phyloP scores from a whole-genome alignment of 305 asterid genomes.

The Solanum chacoense region DNA sequence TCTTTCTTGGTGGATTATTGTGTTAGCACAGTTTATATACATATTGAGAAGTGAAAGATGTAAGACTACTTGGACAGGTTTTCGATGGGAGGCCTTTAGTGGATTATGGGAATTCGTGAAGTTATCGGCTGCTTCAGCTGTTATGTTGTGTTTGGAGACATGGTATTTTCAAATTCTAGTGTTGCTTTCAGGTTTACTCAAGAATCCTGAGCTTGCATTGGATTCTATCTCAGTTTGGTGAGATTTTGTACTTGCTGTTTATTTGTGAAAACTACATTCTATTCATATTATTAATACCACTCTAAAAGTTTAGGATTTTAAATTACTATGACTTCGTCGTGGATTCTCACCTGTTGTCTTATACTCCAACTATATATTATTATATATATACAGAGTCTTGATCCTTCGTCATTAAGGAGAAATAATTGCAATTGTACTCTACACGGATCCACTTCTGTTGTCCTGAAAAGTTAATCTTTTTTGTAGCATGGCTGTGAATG shows the following conservation, averaged over 20 bases:
- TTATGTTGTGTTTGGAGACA: constrained; percentile 80
- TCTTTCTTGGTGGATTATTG: constrained; percentile 85
- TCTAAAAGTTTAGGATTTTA: neutral
- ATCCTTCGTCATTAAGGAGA: neutral
- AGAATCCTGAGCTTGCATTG: constrained; percentile 58
- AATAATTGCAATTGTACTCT: neutral
- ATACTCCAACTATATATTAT: neutral
- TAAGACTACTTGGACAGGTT: constrained; percentile 72
- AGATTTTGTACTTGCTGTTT: neutral
- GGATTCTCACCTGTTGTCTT: neutral
- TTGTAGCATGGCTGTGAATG: constrained; percentile 61
- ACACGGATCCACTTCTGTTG: neutral
- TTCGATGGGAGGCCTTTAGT: constrained; percentile 46
- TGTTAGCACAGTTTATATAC: constrained; percentile 45
- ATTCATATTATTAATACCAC: neutral
- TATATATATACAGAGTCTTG: neutral
- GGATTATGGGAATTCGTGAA: constrained; percentile 68
- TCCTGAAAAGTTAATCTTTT: neutral
- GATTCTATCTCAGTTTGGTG: constrained; percentile 70
- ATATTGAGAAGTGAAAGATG: constrained; percentile 39
- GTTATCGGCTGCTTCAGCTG: constrained; percentile 69
- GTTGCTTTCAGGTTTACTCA: constrained; percentile 52
- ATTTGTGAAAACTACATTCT: neutral
- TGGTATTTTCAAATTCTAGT: constrained; percentile 81
- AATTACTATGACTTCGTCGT: neutral